Percentiles rank a stretch among this genome's conserved stretches.
Conservation (phyloP, 1,284 basidiomycete genomes). For the Tranzscheliella williamsii region DNA sequence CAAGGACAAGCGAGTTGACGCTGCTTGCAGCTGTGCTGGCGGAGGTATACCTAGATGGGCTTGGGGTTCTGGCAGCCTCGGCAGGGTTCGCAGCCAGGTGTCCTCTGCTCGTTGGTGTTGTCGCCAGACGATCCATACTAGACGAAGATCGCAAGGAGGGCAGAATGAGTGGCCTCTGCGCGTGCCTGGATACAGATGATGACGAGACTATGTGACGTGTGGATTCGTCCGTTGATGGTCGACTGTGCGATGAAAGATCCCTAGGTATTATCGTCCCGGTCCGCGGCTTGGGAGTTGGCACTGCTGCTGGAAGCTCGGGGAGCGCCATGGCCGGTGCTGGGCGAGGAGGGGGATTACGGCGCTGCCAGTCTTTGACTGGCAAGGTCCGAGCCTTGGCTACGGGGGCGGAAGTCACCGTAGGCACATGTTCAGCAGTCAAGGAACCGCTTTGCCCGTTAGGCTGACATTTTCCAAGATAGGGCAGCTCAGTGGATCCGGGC, state of each 20-base stretch:
- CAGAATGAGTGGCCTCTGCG: conserved; percentile 19
- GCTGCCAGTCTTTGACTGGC: too few species aligned
- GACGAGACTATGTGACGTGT: too few species aligned
- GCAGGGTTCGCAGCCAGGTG: not conserved
- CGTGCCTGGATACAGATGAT: conserved; percentile 2
- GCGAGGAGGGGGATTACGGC: conserved; percentile 20
- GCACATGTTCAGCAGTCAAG: too few species aligned
- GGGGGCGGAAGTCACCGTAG: too few species aligned
- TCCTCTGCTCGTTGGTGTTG: conserved; percentile 1
- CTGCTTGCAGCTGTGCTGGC: not conserved
- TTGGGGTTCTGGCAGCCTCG: not conserved
- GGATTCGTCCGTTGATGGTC: too few species aligned
- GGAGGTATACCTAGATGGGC: not conserved
- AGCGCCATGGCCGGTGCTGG: conserved; percentile 19
- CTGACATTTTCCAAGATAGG: conserved; percentile 25
- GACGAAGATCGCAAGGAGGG: conserved; percentile 13
- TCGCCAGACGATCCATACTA: conserved; percentile 9
- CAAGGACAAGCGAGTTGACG: conserved; percentile 7
- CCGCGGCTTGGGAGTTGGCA: not conserved
- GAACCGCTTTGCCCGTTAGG: too few species aligned
- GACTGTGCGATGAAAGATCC: too few species aligned
- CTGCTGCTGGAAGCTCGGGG: conserved; percentile 6
- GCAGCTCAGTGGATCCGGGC: conserved; percentile 4
- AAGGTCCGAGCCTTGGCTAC: too few species aligned
- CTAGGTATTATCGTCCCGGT: too few species aligned